phyloP scores from a whole-genome alignment of 768 basidiomycete species.

The Termitomyces sp. region DNA sequence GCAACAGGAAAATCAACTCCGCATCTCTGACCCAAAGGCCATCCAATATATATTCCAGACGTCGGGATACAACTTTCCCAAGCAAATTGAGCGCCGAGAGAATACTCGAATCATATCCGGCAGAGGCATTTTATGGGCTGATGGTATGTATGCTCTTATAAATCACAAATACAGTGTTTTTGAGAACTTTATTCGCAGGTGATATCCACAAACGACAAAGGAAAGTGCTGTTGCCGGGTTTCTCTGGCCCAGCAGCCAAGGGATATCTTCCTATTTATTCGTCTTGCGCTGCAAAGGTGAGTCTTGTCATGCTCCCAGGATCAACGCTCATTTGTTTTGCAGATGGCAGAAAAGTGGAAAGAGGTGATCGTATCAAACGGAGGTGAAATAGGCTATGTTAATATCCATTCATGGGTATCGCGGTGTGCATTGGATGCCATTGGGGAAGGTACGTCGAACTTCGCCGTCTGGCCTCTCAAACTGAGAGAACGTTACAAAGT shows the following conservation, averaged over 20 bases:
- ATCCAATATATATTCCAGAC: constrained; percentile 42
- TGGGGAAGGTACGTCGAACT: constrained; percentile 36
- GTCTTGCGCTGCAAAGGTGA: constrained; percentile 28
- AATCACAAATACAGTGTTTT: background rate
- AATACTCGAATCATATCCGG: constrained; percentile 32
- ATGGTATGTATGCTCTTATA: constrained; percentile 28
- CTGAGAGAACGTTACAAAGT: too few species aligned
- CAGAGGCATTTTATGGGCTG: constrained; percentile 34
- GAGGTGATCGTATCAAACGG: constrained; percentile 28
- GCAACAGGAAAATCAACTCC: constrained; percentile 39
- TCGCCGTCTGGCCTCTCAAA: too few species aligned
- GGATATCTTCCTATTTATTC: constrained; percentile 38
- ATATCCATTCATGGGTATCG: constrained; percentile 36
- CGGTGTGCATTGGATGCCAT: constrained; percentile 49
- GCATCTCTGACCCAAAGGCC: constrained; percentile 47
- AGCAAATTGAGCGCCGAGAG: constrained; percentile 33
- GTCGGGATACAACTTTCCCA: constrained; percentile 39
- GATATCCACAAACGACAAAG: constrained; percentile 43
- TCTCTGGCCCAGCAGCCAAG: constrained; percentile 37
- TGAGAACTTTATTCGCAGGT: constrained; percentile 14
- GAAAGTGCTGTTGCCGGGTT: constrained; percentile 44
- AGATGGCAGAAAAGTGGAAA: constrained; percentile 38
- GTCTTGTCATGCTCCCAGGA: background rate
- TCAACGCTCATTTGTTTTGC: background rate
- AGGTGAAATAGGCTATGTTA: constrained; percentile 26